Base-by-base conservation (phyloP, 108 stramenopile species). In the Hondaea fermentalgiana region DNA sequence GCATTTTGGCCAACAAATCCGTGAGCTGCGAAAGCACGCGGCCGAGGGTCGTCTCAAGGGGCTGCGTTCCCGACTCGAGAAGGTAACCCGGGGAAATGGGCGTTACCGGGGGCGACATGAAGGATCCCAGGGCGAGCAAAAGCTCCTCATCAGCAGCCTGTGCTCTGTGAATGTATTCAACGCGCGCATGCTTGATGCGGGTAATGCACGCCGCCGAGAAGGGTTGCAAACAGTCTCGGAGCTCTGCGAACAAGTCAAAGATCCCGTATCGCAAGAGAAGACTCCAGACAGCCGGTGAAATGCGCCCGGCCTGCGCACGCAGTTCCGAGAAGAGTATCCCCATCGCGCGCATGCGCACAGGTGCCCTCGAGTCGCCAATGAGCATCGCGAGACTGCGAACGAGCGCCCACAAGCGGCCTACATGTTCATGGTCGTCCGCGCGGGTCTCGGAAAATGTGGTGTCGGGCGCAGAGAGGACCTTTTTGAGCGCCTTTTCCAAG, bases 361-460 rank as follows among this genome's bases (percentile, higher is more conserved):
- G 72, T 42, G 90, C 90, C 71, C 98, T 92, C 43, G 90, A 72
- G 89, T 98, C 97, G 25, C 96, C 97, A 87, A 98, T 94, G n/a
- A 94, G 91, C 60, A 92, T 91, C 23, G 96, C 94, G 6, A 99
- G 91, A 12, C 98, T 98, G 19, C 98, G 93, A 87, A 99, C 91
- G 53, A 99, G 94, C 6, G 99, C 97, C 98, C 98, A 99, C 97
- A 25, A 21, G 53, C 51, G n/a, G 16, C 58, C 87, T 58, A 55
- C 58, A 5, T 58, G 19, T 44, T 42, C 72, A n/a, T 43, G 72
- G 47, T 44, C 42, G 0, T 2, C 72, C 5, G 21, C 42, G 17
- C 87, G 21, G 43, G 10, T 4, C 44, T 60, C 87, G 8, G 69
- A 90, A 5, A 92, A 89, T 83, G 88, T 88, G 23, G 91, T 93